Evolutionary conservation across 371 early-diverging fungal genomes (phyloP).

Genomic region (Mucor saturninus): DNA sequence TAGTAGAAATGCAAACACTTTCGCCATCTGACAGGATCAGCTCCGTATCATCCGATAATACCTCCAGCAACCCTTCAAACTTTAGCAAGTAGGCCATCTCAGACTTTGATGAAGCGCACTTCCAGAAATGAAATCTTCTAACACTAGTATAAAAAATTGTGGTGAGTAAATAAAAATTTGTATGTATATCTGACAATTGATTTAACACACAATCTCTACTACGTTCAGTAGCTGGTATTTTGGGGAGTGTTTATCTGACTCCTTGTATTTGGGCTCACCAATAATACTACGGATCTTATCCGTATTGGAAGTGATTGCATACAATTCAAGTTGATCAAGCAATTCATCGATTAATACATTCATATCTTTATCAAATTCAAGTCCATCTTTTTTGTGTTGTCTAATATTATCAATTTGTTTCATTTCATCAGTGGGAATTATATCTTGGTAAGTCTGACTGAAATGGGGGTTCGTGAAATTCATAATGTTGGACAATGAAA

Average conservation of each 20-base stretch:
- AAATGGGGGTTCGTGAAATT: too few relatives aligned
- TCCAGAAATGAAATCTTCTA: conserved; percentile 15
- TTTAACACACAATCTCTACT: conserved; percentile 16
- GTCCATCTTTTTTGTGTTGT: too few relatives aligned
- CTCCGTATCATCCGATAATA: conserved; percentile 18
- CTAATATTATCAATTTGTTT: too few relatives aligned
- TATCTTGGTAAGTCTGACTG: too few relatives aligned
- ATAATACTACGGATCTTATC: background rate
- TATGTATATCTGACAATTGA: background rate
- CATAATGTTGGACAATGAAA: too few relatives aligned
- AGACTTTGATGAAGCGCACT: conserved; percentile 9
- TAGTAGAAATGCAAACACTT: conserved; percentile 15
- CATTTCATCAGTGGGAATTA: too few relatives aligned
- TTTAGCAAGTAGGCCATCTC: conserved; percentile 14
- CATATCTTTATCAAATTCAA: too few relatives aligned
- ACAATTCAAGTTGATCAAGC: too few relatives aligned
- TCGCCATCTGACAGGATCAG: conserved; percentile 18
- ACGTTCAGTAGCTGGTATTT: conserved; percentile 20
- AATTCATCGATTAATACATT: too few relatives aligned
- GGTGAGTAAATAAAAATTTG: conserved; percentile 15
- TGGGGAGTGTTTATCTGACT: background rate
- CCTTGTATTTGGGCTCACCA: background rate
- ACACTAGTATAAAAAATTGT: conserved; percentile 12
- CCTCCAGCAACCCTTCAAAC: conserved; percentile 20
- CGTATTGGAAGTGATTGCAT: too few relatives aligned